A percentile compares a stretch with the other conserved stretches of the same genome.
Evolutionary conservation across 306 rosid genomes (phyloP).

Genomic region (Rosa lucieae): DNA sequence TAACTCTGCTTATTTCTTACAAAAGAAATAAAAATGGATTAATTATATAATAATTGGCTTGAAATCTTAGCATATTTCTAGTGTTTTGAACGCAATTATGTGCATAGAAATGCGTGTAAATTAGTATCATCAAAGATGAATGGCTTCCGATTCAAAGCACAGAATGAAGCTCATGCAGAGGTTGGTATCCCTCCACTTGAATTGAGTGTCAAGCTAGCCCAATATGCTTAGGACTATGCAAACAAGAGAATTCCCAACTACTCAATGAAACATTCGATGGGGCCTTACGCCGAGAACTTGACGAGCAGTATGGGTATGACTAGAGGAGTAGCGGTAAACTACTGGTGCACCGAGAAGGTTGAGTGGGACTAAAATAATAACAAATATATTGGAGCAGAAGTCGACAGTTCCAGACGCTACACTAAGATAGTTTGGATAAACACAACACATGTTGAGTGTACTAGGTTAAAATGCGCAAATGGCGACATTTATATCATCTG

Average conservation of each 20-base stretch:
- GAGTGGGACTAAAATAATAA: slow-evolving; percentile 35
- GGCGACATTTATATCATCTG: slow-evolving; percentile 43
- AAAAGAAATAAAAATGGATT: too few species aligned
- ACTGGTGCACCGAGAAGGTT: slow-evolving; percentile 22
- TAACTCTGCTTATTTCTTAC: too few species aligned
- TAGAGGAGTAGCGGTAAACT: slow-evolving; percentile 33
- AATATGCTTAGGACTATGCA: slow-evolving; percentile 51
- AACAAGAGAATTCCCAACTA: slow-evolving; percentile 25
- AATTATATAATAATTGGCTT: too few species aligned
- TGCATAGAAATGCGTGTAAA: too few species aligned
- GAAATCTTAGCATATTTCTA: too few species aligned
- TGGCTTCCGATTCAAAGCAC: slow-evolving; percentile 1
- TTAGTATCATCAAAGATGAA: too few species aligned
- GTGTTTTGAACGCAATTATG: too few species aligned
- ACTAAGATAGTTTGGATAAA: slow-evolving; percentile 52
- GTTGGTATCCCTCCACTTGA: slow-evolving; percentile 9
- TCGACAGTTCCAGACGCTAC: slow-evolving; percentile 48
- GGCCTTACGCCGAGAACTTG: slow-evolving; percentile 54
- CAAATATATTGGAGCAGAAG: slow-evolving; percentile 25
- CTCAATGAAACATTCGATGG: slow-evolving; percentile 47
- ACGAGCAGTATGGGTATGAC: slow-evolving; percentile 38
- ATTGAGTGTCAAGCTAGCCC: slow-evolving; percentile 22
- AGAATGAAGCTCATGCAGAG: slow-evolving; percentile 26
- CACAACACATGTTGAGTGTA: slow-evolving; percentile 50
- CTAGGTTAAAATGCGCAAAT: slow-evolving; percentile 41